phyloP scores from a whole-genome alignment of 2,329 filamentous ascomycete genomes.

The Fusarium coffeatum region DNA sequence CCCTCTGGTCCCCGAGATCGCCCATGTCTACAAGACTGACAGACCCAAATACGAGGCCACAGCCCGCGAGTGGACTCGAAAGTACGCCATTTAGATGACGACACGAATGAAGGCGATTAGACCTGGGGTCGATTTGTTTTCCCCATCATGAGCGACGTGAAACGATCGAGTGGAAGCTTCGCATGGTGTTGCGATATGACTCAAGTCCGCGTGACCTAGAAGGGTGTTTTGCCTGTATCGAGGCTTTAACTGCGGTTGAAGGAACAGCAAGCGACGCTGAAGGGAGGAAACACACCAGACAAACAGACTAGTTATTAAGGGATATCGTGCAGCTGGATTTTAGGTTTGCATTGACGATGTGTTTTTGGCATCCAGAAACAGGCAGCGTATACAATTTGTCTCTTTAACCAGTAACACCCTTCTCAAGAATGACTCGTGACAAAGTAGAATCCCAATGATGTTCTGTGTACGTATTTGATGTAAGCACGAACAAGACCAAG shows the following conservation, averaged over 20 bases:
- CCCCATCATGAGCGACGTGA: constrained; percentile 45
- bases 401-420: constrained; percentile 22
- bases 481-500: background rate
- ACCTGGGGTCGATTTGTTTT: constrained; percentile 46
- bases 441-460: background rate
- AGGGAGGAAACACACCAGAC: constrained; percentile 52
- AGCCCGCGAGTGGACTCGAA: constrained; percentile 97
- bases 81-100: constrained; percentile 86
- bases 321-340: constrained; percentile 54
- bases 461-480: background rate
- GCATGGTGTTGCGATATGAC: constrained; percentile 41
- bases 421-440: background rate
- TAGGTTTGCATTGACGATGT: constrained; percentile 54
- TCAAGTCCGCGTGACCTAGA: constrained; percentile 31
- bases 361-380: constrained; percentile 49
- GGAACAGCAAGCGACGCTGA: constrained; percentile 44
- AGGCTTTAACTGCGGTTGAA: constrained; percentile 40
- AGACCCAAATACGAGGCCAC: constrained; percentile 95
- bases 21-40: constrained; percentile 99
- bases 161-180: constrained; percentile 45
- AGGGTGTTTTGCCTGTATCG: constrained; percentile 34
- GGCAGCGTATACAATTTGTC: constrained; percentile 50
- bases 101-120: constrained; percentile 40
- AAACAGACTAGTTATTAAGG: constrained; percentile 54
- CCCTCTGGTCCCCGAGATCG: constrained; percentile 97